Conservation (phyloP, 192 early-diverging fungal genomes). For the Entrophospora sp. region DNA sequence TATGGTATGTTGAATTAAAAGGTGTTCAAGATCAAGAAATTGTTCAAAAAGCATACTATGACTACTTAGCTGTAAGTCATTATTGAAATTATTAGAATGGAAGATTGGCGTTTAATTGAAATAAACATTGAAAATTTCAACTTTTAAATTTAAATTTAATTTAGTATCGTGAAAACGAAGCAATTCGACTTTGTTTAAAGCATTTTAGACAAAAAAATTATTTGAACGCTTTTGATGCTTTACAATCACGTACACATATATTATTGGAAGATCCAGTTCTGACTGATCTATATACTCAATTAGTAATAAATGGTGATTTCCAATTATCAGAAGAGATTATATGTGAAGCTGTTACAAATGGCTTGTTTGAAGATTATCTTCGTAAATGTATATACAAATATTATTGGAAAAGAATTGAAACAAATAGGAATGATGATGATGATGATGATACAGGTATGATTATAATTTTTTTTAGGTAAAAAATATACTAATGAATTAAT, state of each 20-base stretch:
- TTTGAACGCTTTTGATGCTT: constrained; percentile 56
- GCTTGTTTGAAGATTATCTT: constrained; percentile 70
- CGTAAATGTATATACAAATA: constrained; percentile 60
- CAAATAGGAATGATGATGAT: too few relatives aligned
- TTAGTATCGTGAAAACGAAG: constrained; percentile 69
- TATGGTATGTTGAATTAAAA: constrained; percentile 88
- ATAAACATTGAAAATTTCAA: too few relatives aligned
- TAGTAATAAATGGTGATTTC: constrained; percentile 70
- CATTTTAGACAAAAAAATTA: constrained; percentile 79
- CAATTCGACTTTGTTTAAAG: constrained; percentile 78
- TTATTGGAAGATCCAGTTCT: constrained; percentile 76
- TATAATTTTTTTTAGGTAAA: constrained; percentile 15
- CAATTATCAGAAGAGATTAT: constrained; percentile 63
- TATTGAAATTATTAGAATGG: too few relatives aligned
- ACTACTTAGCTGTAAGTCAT: constrained; percentile 57
- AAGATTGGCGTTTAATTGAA: too few relatives aligned
- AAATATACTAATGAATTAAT: too few relatives aligned
- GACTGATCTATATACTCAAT: constrained; percentile 58
- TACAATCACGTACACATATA: constrained; percentile 53
- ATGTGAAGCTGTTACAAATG: constrained; percentile 42
- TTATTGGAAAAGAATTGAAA: constrained; percentile 49
- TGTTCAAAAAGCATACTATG: constrained; percentile 53
- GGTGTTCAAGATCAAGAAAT: constrained; percentile 63
- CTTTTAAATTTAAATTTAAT: too few relatives aligned
- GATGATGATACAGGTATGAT: constrained; percentile 32